A percentile compares a stretch with the other conserved stretches of the same genome.
Evolutionary conservation across 176 grass and related monocot species (phyloP).

Genomic region (Saccharum spontaneum): DNA sequence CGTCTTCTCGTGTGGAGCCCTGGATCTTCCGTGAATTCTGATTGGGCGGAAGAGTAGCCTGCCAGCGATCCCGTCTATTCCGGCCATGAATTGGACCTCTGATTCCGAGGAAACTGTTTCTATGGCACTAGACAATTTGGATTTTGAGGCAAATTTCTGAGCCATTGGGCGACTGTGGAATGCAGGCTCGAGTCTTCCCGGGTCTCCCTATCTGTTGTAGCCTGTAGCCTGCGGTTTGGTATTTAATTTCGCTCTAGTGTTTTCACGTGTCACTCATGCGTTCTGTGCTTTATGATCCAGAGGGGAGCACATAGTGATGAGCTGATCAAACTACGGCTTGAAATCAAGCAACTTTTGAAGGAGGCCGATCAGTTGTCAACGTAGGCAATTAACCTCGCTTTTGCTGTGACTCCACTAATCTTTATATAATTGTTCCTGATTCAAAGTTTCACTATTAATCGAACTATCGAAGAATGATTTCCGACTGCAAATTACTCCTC

Average conservation of each 20-base stretch:
- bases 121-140: background rate
- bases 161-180: background rate
- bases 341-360: constrained; percentile 73
- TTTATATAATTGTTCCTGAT: background rate
- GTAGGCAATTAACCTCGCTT: constrained; percentile 41
- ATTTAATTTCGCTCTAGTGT: background rate
- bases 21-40: constrained; percentile 13
- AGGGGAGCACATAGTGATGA: constrained; percentile 57
- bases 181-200: background rate
- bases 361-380: constrained; percentile 71
- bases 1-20: background rate
- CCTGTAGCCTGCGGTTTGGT: background rate
- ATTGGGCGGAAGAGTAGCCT: background rate
- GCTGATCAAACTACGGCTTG: constrained; percentile 59
- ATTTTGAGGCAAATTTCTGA: constrained; percentile 4
- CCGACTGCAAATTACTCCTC: background rate
- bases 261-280: constrained; percentile 6
- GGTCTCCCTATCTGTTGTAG: background rate
- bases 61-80: background rate
- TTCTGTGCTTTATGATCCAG: constrained; percentile 40
- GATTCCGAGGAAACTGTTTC: background rate
- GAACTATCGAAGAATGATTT: background rate
- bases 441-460: background rate
- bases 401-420: background rate
- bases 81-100: background rate